Evolutionary conservation across 169 alveolate species (phyloP), one percentile per base, ranked within the genome.

Genomic region (Cryptosporidium viatorum): DNA sequence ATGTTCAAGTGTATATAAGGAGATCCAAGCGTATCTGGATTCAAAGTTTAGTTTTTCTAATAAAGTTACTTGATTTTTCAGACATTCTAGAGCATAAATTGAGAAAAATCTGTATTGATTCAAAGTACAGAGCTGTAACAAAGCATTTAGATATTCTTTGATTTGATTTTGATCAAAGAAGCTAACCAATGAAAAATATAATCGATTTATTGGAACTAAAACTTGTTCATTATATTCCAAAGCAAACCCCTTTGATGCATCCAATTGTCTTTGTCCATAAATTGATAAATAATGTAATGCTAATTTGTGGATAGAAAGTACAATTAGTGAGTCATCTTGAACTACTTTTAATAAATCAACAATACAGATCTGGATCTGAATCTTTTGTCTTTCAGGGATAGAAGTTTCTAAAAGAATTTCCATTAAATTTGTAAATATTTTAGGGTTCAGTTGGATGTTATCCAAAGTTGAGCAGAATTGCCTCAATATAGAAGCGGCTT

Each of bases 401-500:
- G 29, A 16, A 8, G 6, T 41, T 16, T 41, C 69, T 18, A 67
- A 23, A 48, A 62, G 41, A 45, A 65, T 29, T 21, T 80, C 80
- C 26, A 80, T 48, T 16, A 80, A 33, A 35, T 21, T 37, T 9
- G 9, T 35, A 29, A 80, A 41, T 1, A 65, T 16, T 21, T 80
- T 35, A 10, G 89, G 62, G 43, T 14, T 80, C 21, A 80, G 35
- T 80, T 48, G 51, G 9, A 67, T 48, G 1, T 31, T 23, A 60
- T 80, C 75, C 0, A 80, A 26, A 41, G 62, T n/a, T 21, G 69
- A 41, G 21, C 68, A 80, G 39, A 80, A 45, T 29, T 80, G 74
- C 48, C 10, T 59, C 52, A 80, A 23, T 33, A 74, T 23, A 10
- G 75, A 41, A 45, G 35, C 21, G n/a, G 62, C 45, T n/a, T 80